Conservation (phyloP, 768 basidiomycete genomes). For the Leccinum aurantiacum region DNA sequence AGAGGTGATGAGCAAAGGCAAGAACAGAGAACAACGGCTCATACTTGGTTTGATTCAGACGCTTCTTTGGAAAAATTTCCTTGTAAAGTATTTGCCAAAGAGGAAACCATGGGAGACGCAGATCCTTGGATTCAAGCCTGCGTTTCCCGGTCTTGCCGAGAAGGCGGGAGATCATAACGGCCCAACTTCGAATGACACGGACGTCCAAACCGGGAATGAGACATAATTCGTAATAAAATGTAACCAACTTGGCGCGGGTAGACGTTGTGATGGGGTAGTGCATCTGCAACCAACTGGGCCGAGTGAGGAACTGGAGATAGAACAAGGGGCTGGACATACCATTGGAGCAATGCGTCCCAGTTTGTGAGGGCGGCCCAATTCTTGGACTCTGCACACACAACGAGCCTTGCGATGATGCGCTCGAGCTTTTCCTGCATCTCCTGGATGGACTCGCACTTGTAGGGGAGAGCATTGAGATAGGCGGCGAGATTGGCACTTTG, state of each 20-base stretch:
- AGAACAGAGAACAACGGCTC: conserved; percentile 20
- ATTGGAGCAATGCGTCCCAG: conserved; percentile 81
- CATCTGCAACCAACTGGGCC: conserved; percentile 72
- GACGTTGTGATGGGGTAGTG: conserved; percentile 72
- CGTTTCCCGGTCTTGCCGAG: conserved; percentile 67
- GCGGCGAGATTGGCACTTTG: conserved; percentile 61
- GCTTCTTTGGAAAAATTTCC: conserved; percentile 72
- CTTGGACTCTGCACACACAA: conserved; percentile 68
- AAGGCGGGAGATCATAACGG: conserved; percentile 73
- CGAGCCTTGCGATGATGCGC: conserved; percentile 65
- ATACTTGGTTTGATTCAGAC: conserved; percentile 59
- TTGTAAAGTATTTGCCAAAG: conserved; percentile 75
- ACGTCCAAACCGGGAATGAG: conserved; percentile 75
- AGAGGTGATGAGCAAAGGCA: conserved; percentile 2
- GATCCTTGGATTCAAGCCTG: conserved; percentile 65
- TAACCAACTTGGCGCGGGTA: conserved; percentile 68
- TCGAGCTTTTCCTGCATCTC: conserved; percentile 73
- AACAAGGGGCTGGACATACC: conserved; percentile 42
- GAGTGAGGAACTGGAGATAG: conserved; percentile 8
- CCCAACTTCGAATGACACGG: conserved; percentile 70
- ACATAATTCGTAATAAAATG: conserved; percentile 77
- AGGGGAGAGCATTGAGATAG: conserved; percentile 69
- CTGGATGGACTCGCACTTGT: conserved; percentile 67
- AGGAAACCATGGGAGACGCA: conserved; percentile 71
- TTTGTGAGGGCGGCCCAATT: conserved; percentile 73